These are phyloP conservation scores for Cytospora leucostoma DNA, from an alignment of 2,329 filamentous ascomycete genomes.

Conservation along the genomic window DNA sequence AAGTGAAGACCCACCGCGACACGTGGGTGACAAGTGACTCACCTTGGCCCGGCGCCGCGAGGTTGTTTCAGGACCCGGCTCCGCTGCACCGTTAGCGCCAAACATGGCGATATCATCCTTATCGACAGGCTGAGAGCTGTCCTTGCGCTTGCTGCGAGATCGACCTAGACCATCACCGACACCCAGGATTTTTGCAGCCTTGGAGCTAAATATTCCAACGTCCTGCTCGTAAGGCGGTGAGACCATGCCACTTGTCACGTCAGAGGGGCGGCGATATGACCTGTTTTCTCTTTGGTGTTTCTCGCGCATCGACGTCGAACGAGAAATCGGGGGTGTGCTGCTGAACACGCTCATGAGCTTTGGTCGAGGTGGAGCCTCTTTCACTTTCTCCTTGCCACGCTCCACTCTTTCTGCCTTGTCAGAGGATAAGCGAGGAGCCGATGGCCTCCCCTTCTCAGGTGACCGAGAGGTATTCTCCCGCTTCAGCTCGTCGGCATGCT, in stretches of 20 bases:
- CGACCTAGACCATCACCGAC: slow-evolving; percentile 55
- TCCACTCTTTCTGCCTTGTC: slow-evolving; percentile 63
- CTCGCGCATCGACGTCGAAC: slow-evolving; percentile 69
- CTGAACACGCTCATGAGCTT: slow-evolving; percentile 68
- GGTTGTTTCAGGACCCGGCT: slow-evolving; percentile 49
- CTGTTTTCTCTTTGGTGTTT: slow-evolving; percentile 59
- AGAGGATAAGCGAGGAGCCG: slow-evolving; percentile 71
- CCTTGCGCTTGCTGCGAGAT: slow-evolving; percentile 47
- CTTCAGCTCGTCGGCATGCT: slow-evolving; percentile 59
- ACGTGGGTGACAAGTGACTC: not conserved
- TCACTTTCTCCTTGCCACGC: slow-evolving; percentile 38
- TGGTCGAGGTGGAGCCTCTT: slow-evolving; percentile 55
- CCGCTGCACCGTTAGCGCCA: slow-evolving; percentile 41
- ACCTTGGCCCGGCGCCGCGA: slow-evolving; percentile 50
- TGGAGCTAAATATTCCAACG: slow-evolving; percentile 64
- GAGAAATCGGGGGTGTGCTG: slow-evolving; percentile 65
- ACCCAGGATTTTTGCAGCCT: slow-evolving; percentile 74
- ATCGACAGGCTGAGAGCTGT: slow-evolving; percentile 38
- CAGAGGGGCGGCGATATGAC: slow-evolving; percentile 69
- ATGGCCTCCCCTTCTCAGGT: slow-evolving; percentile 60
- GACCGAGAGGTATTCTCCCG: slow-evolving; percentile 48
- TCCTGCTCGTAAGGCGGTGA: slow-evolving; percentile 72
- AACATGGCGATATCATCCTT: slow-evolving; percentile 56
- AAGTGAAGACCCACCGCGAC: slow-evolving; percentile 28
- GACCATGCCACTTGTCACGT: slow-evolving; percentile 63